These are phyloP conservation scores for Tylopilus plumbeoviolaceoides DNA, from an alignment of 768 basidiomycete species.

Conservation along the genomic window DNA sequence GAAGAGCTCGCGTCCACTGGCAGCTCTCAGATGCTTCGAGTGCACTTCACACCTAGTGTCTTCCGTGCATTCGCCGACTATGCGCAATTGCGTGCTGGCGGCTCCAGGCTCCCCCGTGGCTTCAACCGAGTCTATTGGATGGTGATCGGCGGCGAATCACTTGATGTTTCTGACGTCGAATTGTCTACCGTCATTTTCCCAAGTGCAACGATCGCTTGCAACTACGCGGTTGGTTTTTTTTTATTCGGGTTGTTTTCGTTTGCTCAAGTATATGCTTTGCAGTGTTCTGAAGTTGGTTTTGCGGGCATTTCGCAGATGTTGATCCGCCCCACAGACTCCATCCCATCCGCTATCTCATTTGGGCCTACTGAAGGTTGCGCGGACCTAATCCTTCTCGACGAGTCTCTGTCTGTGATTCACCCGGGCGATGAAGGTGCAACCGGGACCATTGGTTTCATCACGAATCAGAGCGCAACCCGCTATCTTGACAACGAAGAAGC, in stretches of 20 bases:
- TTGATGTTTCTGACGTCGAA: constrained; percentile 8
- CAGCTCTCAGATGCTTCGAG: constrained; percentile 13
- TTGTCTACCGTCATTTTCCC: constrained; percentile 12
- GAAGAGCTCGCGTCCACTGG: constrained; percentile 12
- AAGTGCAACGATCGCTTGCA: constrained; percentile 10
- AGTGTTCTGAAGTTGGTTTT: constrained; percentile 16
- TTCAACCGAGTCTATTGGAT: constrained; percentile 17
- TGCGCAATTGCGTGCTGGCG: constrained; percentile 6
- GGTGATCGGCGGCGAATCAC: constrained; percentile 15
- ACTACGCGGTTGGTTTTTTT: constrained; percentile 10
- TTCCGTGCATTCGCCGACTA: constrained; percentile 16
- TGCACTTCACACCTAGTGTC: constrained; percentile 13
- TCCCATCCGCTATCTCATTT: constrained; percentile 10
- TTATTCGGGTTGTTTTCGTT: background rate
- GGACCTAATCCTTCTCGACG: constrained; percentile 12
- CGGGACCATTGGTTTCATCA: constrained; percentile 11
- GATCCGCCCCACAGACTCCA: constrained; percentile 11
- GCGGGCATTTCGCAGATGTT: constrained; percentile 15
- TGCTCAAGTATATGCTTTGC: background rate
- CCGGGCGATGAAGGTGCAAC: constrained; percentile 1
- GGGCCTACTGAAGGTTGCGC: constrained; percentile 9
- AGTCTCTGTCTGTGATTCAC: constrained; percentile 11
- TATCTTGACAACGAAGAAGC: constrained; percentile 13
- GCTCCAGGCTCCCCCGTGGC: constrained; percentile 11
- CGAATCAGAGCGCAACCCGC: constrained; percentile 9